Conservation (phyloP, 257 asterid genomes). For the Salvia miltiorrhiza region DNA sequence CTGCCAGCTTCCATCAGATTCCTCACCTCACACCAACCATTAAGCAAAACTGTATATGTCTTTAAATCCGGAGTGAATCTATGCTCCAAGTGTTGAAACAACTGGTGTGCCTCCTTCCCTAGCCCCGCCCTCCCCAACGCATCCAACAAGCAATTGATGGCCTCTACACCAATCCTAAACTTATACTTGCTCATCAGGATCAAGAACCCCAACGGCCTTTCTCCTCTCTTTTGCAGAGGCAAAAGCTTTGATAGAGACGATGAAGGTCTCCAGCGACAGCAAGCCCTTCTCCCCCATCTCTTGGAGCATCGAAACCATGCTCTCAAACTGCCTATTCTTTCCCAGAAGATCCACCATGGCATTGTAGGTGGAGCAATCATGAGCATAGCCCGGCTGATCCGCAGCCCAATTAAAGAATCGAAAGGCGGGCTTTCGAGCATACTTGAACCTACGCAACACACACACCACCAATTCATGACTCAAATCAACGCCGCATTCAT, state of each 20-base stretch:
- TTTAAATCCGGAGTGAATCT: conserved; percentile 58
- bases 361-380: conserved; percentile 66
- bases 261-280: conserved; percentile 63
- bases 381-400: conserved; percentile 50
- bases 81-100: conserved; percentile 69
- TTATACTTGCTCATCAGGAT: conserved; percentile 71
- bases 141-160: conserved; percentile 73
- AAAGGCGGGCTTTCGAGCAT: conserved; percentile 87
- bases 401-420: conserved; percentile 81
- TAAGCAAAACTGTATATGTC: conserved; percentile 70
- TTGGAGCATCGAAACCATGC: conserved; percentile 70
- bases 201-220: conserved; percentile 71
- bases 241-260: conserved; percentile 56
- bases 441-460: conserved; percentile 71
- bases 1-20: conserved; percentile 83
- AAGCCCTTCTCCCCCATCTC: conserved; percentile 87
- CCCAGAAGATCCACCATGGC: conserved; percentile 73
- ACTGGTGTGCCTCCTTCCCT: conserved; percentile 69
- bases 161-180: conserved; percentile 58
- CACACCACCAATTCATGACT: conserved; percentile 69
- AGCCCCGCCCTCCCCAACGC: conserved; percentile 82
- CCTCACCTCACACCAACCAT: conserved; percentile 82
- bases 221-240: conserved; percentile 88
- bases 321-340: conserved; percentile 87
- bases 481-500: conserved; percentile 58